Base-by-base conservation (phyloP, 1,284 basidiomycete genomes). In the Heterobasidion irregulare region DNA sequence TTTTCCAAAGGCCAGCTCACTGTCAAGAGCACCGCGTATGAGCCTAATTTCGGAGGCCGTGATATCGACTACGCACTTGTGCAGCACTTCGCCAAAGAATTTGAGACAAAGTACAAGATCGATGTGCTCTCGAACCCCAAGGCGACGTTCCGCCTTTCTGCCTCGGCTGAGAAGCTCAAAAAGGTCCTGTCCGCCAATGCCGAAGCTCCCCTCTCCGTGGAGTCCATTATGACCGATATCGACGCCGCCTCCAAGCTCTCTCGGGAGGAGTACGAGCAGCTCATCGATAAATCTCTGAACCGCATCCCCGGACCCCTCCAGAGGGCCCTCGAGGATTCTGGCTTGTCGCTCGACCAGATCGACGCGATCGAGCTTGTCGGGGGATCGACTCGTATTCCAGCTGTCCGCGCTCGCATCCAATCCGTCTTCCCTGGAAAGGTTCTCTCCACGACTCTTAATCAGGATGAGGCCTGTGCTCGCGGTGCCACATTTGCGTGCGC, bases 401-500 rank as follows among this genome's bases (percentile, higher is more conserved):
- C 84, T 50, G 80, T 88, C 65, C 84, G 84, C 69, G 73, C 76
- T 61, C 77, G 80, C 66, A 83, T 88, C 67, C 76, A 79, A 64
- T 70, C 73, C 49, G 82, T 79, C 69, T 86, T 85, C 70, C 72
- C 70, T 57, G 80, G 78, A 59, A 93, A 92, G 72, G 62, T 73
- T 18, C 84, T 97, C 61, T 89, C 82, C 19, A 88, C 86, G 64
- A 97, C 94, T 50, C 85, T 95, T 68, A 97, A 96, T 78, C 92
- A 94, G 75, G 94, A 97, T 63, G 94, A 97, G 75, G 93, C 94
- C 59, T 79, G 94, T 61, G 92, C 92, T 16, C 90, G 94, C 53
- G 94, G 94, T 57, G 90, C 94, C 52, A 96, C 94, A 53, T 94
- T 97, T 70, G 84, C 92, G 46, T 96, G 94, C 68, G 94, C 94